Percentiles rank a stretch among this genome's conserved stretches.
Conservation (phyloP, 768 basidiomycete species). For the Fomitopsis serialis region DNA sequence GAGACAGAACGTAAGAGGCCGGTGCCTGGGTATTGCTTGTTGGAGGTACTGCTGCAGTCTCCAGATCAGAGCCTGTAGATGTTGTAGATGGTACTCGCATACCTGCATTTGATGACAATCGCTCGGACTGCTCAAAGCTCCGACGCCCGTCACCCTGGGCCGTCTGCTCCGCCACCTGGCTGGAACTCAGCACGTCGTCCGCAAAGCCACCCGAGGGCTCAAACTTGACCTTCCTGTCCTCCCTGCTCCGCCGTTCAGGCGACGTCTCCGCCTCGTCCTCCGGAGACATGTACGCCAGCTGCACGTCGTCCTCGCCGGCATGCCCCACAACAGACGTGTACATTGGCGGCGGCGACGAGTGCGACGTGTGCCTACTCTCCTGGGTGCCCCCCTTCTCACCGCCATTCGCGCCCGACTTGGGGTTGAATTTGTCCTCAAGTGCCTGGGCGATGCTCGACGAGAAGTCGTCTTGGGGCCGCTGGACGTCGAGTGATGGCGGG, state of each 20-base stretch:
- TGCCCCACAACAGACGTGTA: constrained; percentile 5
- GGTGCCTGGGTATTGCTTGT: no score
- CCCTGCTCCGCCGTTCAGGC: background rate
- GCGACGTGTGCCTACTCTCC: constrained; percentile 16
- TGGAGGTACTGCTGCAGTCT: no score
- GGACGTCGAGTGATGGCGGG: constrained; percentile 20
- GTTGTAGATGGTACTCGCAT: no score
- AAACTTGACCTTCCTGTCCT: constrained; percentile 38
- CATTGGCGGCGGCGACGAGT: constrained; percentile 28
- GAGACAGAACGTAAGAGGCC: background rate
- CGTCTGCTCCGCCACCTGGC: background rate
- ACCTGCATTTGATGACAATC: no score
- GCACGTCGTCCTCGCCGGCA: constrained; percentile 17
- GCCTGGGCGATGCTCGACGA: constrained; percentile 36
- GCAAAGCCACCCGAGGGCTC: background rate
- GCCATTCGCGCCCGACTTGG: background rate
- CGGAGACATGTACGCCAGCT: constrained; percentile 24
- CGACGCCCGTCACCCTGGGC: background rate
- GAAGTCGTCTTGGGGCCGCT: constrained; percentile 22
- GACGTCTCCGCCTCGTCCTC: constrained; percentile 9
- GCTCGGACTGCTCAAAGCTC: background rate
- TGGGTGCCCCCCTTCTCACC: constrained; percentile 4
- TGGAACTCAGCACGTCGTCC: background rate
- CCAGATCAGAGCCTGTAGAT: no score
- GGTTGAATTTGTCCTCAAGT: constrained; percentile 16